Evolutionary conservation across 2,329 filamentous ascomycete genomes (phyloP).

Genomic region (Pseudocercospora crystallina): DNA sequence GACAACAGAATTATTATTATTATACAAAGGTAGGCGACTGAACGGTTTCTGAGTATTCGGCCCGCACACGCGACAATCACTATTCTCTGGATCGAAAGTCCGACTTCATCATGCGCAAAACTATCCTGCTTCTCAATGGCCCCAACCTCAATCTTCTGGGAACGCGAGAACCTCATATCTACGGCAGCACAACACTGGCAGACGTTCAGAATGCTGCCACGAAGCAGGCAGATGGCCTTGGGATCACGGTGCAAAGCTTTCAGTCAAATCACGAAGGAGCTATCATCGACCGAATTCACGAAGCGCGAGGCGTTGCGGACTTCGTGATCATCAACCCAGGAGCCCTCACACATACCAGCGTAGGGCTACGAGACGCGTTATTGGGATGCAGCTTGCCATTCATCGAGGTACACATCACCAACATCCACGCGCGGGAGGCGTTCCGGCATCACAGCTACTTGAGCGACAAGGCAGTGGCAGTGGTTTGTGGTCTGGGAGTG

Average conservation of each 20-base stretch:
- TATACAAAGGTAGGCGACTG: too few relatives aligned
- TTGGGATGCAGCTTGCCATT: conserved; percentile 69
- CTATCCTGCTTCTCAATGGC: conserved; percentile 43
- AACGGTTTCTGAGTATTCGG: too few relatives aligned
- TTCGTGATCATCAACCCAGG: conserved; percentile 75
- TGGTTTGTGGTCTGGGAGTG: conserved; percentile 65
- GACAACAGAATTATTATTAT: too few relatives aligned
- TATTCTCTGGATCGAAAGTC: too few relatives aligned
- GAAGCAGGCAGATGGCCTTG: conserved; percentile 51
- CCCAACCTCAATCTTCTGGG: conserved; percentile 80
- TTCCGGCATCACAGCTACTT: conserved; percentile 71
- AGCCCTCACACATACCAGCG: conserved; percentile 73
- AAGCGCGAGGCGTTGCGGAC: conserved; percentile 59
- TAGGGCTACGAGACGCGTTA: conserved; percentile 73
- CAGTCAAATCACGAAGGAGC: conserved; percentile 79
- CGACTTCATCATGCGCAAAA: conserved; percentile 1
- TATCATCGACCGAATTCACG: conserved; percentile 72
- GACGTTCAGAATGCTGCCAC: conserved; percentile 57
- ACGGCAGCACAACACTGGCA: conserved; percentile 67
- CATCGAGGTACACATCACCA: conserved; percentile 74
- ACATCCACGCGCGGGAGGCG: conserved; percentile 69
- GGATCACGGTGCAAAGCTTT: conserved; percentile 57
- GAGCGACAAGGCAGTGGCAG: conserved; percentile 71
- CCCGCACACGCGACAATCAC: too few relatives aligned
- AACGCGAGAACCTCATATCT: conserved; percentile 70